These are phyloP conservation scores for Coemansia sp. DNA, from an alignment of 192 early-diverging fungal genomes.

Conservation along the genomic window DNA sequence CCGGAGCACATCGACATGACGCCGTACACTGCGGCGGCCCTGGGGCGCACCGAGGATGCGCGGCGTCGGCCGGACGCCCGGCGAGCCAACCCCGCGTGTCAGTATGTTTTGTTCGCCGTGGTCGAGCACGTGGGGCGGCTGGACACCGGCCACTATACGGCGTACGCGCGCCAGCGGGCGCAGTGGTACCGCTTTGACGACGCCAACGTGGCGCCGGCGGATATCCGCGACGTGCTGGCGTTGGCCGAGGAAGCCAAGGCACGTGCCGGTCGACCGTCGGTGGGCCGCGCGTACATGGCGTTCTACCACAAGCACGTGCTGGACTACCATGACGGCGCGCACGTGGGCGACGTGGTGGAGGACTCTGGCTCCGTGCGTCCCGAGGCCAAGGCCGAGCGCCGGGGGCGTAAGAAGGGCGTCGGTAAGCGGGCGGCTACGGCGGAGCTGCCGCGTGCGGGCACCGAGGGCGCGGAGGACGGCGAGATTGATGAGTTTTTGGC, in stretches of 20 bases:
- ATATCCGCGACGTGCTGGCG: conserved; percentile 69
- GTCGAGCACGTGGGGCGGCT: conserved; percentile 87
- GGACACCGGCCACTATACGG: conserved; percentile 95
- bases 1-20: conserved; percentile 89
- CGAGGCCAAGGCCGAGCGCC: conserved; percentile 38
- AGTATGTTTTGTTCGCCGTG: conserved; percentile 88
- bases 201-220: conserved; percentile 66
- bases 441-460: no score
- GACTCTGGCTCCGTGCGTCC: conserved; percentile 38
- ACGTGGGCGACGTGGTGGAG: conserved; percentile 28
- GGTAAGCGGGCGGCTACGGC: no score
- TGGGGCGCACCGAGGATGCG: conserved; percentile 35
- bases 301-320: conserved; percentile 75
- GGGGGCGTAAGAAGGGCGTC: conserved; percentile 48
- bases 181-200: conserved; percentile 93
- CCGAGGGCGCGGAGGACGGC: conserved; percentile 14
- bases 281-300: conserved; percentile 75
- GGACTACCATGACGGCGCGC: conserved; percentile 57
- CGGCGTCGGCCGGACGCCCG: no score
- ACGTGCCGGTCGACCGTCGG: conserved; percentile 35
- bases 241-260: conserved; percentile 59
- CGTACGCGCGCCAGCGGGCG: conserved; percentile 71
- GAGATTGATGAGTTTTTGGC: conserved; percentile 12
- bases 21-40: conserved; percentile 73
- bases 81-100: conserved; percentile 63